Base-by-base conservation (phyloP, 2,329 filamentous ascomycete genomes). In the Madurella fahalii region DNA sequence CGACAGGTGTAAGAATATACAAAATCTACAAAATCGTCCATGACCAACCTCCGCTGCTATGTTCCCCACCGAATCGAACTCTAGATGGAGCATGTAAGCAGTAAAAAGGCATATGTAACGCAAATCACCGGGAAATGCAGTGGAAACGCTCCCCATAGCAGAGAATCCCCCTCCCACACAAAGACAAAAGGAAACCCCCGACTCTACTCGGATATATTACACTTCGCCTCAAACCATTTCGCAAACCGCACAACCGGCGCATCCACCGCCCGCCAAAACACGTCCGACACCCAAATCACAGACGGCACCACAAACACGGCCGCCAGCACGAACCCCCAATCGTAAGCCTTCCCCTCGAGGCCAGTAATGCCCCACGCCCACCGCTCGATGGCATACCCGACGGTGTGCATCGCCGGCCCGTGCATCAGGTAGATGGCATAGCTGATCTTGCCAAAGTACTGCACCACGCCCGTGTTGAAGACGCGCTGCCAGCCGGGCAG, bases 341-440 rank as follows among this genome's bases (percentile, higher is more conserved):
- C 73, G 64, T 78, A 82, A 61, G 65, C 69, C 47, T 64, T 60
- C 15, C 57, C 43, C 50, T 80, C 75, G 4, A 69, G 68, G 5
- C 79, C 80, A 0, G 75, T 80, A 39, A 77, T 40, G 12, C 66
- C 64, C 66, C 76, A 82, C 1, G 72, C 76, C 68, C 74, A 72
- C 34, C 71, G 72, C 63, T 82, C 73, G 54, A 76, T 74, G 34
- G 74, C 70, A 60, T 81, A 83, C 11, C 80, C 80, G 16, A 78
- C 61, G 2, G 75, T 74, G 61, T 82, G 79, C 63, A 79, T 73
- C 2, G 77, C 73, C 3, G 79, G 78, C 0, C 81, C 80, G 64
- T 85, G 82, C 71, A 84, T 78, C 13, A 85, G 74, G 65, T 85
- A 85, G 25, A 85, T 64, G 47, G 80, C 77, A 63, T 82, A 85